Conservation (phyloP, 2,329 filamentous ascomycete species). For the Hansfordia pulvinata region DNA sequence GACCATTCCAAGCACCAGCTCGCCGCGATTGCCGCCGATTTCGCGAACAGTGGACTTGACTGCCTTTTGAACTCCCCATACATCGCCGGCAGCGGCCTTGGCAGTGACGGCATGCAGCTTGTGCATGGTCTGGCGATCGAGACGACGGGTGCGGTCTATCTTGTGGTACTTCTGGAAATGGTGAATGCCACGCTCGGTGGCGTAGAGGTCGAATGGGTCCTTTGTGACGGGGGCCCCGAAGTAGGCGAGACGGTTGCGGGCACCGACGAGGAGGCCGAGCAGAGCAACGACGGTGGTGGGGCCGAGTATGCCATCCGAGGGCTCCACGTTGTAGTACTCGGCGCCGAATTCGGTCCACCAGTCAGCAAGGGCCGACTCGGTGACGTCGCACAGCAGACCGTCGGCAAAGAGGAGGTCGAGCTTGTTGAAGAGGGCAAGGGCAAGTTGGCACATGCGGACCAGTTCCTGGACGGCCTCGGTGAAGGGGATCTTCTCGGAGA, state of each 20-base stretch:
- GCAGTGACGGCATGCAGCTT: conserved; percentile 72
- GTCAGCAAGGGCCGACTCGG: conserved; percentile 76
- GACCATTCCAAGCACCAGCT: conserved; percentile 93
- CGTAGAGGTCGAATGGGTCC: conserved; percentile 78
- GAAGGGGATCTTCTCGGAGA: conserved; percentile 68
- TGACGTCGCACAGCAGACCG: conserved; percentile 83
- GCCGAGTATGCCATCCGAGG: conserved; percentile 81
- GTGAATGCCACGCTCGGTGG: conserved; percentile 70
- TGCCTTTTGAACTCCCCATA: conserved; percentile 83
- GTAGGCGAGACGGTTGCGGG: conserved; percentile 77
- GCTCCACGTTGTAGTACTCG: conserved; percentile 86
- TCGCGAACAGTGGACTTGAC: conserved; percentile 94
- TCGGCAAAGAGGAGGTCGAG: conserved; percentile 83
- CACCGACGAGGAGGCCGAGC: conserved; percentile 78
- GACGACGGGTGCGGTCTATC: conserved; percentile 58
- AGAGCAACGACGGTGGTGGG: conserved; percentile 84
- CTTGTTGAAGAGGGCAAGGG: conserved; percentile 77
- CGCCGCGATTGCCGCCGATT: conserved; percentile 83
- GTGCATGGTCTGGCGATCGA: conserved; percentile 75
- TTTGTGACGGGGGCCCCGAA: conserved; percentile 75
- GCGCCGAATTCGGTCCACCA: conserved; percentile 95
- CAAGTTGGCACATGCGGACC: conserved; percentile 82
- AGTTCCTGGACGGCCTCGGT: conserved; percentile 73
- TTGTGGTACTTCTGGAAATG: conserved; percentile 87
- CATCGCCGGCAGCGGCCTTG: conserved; percentile 79